These are phyloP conservation scores for Yamadazyma spencermartinsiae DNA, from an alignment of 1,139 yeast species.

Conservation along the genomic window DNA sequence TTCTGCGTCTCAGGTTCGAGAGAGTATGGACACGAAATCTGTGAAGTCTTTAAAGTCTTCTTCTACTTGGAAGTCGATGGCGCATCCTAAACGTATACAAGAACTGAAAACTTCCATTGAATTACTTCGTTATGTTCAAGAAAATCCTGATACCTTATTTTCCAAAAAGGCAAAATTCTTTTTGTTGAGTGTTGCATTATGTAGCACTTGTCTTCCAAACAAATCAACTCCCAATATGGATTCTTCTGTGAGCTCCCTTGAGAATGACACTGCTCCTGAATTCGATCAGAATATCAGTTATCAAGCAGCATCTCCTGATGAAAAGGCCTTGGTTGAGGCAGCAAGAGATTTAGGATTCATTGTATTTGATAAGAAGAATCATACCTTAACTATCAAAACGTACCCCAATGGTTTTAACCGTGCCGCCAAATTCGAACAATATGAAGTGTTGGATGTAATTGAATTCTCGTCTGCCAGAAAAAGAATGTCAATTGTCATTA, in stretches of 20 bases:
- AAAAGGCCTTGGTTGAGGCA: conserved; percentile 87
- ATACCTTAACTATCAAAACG: conserved; percentile 62
- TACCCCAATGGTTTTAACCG: conserved; percentile 80
- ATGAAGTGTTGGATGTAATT: conserved; percentile 73
- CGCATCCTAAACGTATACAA: conserved; percentile 36
- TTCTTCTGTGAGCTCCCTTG: neutral
- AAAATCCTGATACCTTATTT: conserved; percentile 68
- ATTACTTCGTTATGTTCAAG: conserved; percentile 66
- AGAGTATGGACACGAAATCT: conserved; percentile 28
- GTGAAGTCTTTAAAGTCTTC: conserved; percentile 21
- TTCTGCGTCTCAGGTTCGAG: conserved; percentile 34
- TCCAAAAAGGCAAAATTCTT: conserved; percentile 77
- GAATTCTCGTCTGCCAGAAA: conserved; percentile 89
- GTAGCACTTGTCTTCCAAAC: conserved; percentile 86
- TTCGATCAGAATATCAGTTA: conserved; percentile 61
- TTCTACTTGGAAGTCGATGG: conserved; percentile 38
- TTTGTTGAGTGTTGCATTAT: conserved; percentile 75
- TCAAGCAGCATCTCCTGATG: conserved; percentile 97
- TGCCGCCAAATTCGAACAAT: conserved; percentile 63
- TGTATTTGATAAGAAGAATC: conserved; percentile 66
- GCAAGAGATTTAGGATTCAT: conserved; percentile 93
- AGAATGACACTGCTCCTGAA: conserved; percentile 1
- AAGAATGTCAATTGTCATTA: conserved; percentile 88
- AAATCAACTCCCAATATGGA: conserved; percentile 14
- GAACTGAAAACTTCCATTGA: conserved; percentile 42